These are phyloP conservation scores for Heterobasidion annosum DNA, from an alignment of 1,284 basidiomycete species.

Conservation along the genomic window DNA sequence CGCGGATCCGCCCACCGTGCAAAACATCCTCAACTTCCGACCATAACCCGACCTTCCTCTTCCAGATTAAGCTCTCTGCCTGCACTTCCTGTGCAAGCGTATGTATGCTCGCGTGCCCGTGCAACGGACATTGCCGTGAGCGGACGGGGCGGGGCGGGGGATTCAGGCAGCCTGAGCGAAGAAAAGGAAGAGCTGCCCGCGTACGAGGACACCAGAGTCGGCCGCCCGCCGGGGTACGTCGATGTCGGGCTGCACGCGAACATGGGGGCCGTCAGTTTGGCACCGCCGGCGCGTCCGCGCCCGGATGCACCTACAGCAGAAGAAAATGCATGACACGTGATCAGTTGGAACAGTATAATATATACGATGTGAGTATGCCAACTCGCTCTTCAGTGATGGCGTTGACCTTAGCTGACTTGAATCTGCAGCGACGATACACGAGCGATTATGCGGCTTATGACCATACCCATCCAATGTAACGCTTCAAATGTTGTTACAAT, in stretches of 20 bases:
- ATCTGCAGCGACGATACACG: no score
- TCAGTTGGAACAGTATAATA: no score
- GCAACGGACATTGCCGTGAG: background rate
- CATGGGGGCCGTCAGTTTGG: background rate
- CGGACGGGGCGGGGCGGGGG: background rate
- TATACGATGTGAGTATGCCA: no score
- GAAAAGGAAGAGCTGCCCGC: background rate
- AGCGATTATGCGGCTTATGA: no score
- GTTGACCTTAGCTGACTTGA: no score
- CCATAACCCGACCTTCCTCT: background rate
- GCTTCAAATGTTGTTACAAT: no score
- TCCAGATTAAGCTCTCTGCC: background rate
- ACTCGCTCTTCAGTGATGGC: no score
- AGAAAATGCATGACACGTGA: no score
- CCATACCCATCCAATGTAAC: no score
- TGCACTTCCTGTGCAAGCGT: background rate
- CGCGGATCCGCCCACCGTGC: background rate
- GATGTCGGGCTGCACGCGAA: background rate
- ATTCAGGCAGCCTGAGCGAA: background rate
- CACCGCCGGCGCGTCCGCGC: no score
- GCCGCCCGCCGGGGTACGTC: background rate
- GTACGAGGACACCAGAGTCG: background rate
- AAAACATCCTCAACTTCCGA: background rate
- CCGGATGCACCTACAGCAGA: no score
- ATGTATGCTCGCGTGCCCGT: background rate